Evolutionary conservation across 371 early-diverging fungal genomes (phyloP), one percentile per base, ranked within the genome.

Genomic region (Mucor sp.): DNA sequence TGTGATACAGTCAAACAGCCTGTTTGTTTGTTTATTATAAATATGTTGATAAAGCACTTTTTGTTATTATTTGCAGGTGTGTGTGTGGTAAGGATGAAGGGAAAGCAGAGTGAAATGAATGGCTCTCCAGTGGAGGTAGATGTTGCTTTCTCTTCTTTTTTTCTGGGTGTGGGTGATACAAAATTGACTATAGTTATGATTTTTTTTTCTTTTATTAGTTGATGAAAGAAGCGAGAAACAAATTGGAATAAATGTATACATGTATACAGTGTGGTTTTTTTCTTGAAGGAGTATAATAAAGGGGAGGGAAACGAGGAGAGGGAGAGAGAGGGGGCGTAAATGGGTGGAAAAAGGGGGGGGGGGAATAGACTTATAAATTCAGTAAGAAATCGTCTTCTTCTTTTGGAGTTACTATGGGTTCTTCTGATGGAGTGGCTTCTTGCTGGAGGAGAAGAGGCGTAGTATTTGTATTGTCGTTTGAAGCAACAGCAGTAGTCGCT

Each of bases 341-440:
- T 6, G 58, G 15, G 35, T 28, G 2, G 12, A 59, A 59, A 37
- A 59, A 37, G 39, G 14, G 59, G 59, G 32, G 35, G 19, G 58
- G 39, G 35, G 27, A 17, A 21, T n/a, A n/a, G 17, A 30, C 11
- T 62, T 62, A 62, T 48, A 47, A 62, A 21, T 62, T 47, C 44
- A 62, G 48, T 48, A 62, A 33, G 47, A 62, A 62, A 12, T 60
- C 60, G 23, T 61, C 48, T 32, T 44, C 32, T 47, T 62, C 60
- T 43, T 60, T 43, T 44, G 60, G 25, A 43, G 60, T 60, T 21
- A 50, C 50, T 23, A 50, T 50, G 15, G 60, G 39, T 14, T 37
- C 39, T 39, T 37, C 32, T 15, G 59, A 32, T 23, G 59, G 32
- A n/a, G 59, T 33, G 11, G 25, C 32, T 39, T 21, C 39, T 59